phyloP scores from a whole-genome alignment of 495 filamentous ascomycete genomes.

The Aspergillus biplanus region DNA sequence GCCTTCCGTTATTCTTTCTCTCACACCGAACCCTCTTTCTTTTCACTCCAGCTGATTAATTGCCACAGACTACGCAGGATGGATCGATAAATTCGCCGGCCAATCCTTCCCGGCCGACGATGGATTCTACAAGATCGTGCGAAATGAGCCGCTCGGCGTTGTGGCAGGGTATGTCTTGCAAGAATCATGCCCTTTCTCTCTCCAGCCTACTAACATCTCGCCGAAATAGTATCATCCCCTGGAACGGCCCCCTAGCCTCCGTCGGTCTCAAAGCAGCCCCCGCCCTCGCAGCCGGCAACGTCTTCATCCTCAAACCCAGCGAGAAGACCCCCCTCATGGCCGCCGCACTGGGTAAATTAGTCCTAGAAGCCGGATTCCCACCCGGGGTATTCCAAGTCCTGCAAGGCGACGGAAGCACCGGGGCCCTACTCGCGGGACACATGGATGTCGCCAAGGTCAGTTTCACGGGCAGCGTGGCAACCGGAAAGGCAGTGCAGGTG shows the following conservation, averaged over 20 bases:
- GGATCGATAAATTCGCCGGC: slow-evolving; percentile 50
- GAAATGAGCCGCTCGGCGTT: slow-evolving; percentile 83
- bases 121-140: slow-evolving; percentile 94
- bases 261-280: slow-evolving; percentile 89
- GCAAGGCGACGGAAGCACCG: slow-evolving; percentile 68
- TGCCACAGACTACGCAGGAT: slow-evolving; percentile 44
- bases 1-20: no score
- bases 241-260: slow-evolving; percentile 96
- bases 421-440: slow-evolving; percentile 87
- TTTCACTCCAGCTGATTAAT: no score
- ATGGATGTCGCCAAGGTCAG: slow-evolving; percentile 82
- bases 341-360: slow-evolving; percentile 86
- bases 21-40: no score
- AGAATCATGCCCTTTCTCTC: no score
- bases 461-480: slow-evolving; percentile 89
- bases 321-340: slow-evolving; percentile 88
- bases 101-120: slow-evolving; percentile 72
- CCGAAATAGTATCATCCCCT: slow-evolving; percentile 71
- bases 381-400: slow-evolving; percentile 86
- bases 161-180: slow-evolving; percentile 60
- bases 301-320: slow-evolving; percentile 84
- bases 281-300: slow-evolving; percentile 86
- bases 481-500: slow-evolving; percentile 50
- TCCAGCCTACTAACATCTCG: not conserved
- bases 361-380: slow-evolving; percentile 85